Conservation (phyloP, 2,329 filamentous ascomycete genomes). For the Diplodia sapinea region DNA sequence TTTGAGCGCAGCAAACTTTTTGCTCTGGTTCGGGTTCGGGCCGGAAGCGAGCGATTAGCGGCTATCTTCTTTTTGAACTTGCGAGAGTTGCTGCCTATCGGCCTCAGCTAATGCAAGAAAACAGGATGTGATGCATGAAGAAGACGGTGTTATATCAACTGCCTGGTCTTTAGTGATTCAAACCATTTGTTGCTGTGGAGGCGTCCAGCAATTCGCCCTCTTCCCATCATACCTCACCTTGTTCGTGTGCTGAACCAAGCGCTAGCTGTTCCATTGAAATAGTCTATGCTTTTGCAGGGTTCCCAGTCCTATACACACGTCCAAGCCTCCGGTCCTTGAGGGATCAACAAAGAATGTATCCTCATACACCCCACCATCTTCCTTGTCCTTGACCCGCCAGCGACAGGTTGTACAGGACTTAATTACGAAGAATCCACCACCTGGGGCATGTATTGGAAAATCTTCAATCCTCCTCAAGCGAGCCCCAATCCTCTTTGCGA, state of each 20-base stretch:
- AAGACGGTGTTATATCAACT: too few relatives aligned
- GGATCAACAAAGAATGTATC: background rate
- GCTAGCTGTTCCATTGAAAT: too few relatives aligned
- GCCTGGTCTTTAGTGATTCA: too few relatives aligned
- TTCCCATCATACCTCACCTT: too few relatives aligned
- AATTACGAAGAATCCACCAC: background rate
- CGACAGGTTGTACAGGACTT: background rate
- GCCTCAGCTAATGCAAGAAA: too few relatives aligned
- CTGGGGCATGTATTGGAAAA: background rate
- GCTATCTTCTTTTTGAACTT: too few relatives aligned
- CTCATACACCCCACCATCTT: background rate
- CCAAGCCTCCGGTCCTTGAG: background rate
- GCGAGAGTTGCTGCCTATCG: too few relatives aligned
- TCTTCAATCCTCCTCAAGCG: background rate
- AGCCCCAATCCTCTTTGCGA: background rate
- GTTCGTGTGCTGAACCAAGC: too few relatives aligned
- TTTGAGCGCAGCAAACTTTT: background rate
- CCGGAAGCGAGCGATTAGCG: background rate
- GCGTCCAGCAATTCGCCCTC: too few relatives aligned
- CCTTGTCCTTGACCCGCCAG: background rate
- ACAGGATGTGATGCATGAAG: too few relatives aligned
- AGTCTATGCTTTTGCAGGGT: background rate
- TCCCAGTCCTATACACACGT: background rate
- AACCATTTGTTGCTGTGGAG: too few relatives aligned
- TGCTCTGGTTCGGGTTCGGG: background rate